Conservation (phyloP, 1,284 basidiomycete species). For the Ceratobasidium sp. region DNA sequence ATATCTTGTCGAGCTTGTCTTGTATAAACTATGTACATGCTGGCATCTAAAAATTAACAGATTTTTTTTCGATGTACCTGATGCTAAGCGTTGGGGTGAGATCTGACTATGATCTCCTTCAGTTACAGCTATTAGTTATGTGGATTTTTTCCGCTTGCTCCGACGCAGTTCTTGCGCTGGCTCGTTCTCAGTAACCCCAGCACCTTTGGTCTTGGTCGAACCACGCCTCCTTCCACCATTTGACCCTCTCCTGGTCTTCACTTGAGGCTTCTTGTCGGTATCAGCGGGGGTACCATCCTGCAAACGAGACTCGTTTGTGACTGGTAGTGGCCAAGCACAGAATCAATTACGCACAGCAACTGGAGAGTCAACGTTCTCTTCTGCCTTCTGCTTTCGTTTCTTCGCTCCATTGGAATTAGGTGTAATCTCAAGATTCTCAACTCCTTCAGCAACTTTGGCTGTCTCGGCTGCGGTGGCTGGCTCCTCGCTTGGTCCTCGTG, state of each 20-base stretch:
- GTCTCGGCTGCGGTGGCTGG: conserved; percentile 1
- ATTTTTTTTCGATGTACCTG: neutral
- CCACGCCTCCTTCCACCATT: conserved; percentile 1
- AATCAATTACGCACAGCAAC: neutral
- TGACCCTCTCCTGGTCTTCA: neutral
- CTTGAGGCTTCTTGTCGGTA: neutral
- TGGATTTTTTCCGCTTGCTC: conserved; percentile 38
- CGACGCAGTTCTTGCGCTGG: conserved; percentile 18
- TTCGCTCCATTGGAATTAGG: neutral
- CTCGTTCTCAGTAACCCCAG: neutral
- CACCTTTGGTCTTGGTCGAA: neutral
- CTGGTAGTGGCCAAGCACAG: neutral
- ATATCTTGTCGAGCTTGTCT: neutral
- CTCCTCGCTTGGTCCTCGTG: conserved; percentile 28
- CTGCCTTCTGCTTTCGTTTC: conserved; percentile 4
- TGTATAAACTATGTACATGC: neutral
- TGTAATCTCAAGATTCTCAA: conserved; percentile 14
- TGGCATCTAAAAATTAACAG: neutral
- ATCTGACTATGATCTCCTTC: neutral
- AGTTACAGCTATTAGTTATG: neutral
- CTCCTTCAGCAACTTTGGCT: conserved; percentile 21
- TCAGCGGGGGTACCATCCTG: neutral
- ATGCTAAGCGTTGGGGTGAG: neutral
- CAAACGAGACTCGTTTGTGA: neutral
- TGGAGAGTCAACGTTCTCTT: neutral